Conservation (phyloP, 805 yeast genomes). For the Kluyveromyces starmeri region DNA sequence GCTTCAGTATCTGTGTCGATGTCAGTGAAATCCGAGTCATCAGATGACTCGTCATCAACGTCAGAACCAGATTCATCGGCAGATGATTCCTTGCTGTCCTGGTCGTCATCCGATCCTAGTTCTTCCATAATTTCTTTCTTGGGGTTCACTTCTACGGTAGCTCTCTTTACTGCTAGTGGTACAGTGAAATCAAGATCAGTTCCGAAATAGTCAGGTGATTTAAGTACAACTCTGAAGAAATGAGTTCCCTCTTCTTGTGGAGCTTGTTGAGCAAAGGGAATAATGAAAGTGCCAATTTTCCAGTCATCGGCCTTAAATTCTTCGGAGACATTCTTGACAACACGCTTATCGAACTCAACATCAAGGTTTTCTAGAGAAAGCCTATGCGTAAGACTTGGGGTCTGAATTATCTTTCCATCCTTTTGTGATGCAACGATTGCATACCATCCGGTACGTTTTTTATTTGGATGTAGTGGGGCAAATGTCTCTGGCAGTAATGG, state of each 20-base stretch:
- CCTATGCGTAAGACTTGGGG: conserved; percentile 34
- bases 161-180: conserved; percentile 57
- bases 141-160: conserved; percentile 31
- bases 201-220: conserved; percentile 74
- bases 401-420: conserved; percentile 72
- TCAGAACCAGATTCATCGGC: conserved; percentile 61
- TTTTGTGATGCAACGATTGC: conserved; percentile 63
- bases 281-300: conserved; percentile 61
- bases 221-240: conserved; percentile 62
- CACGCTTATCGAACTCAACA: conserved; percentile 25
- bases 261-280: conserved; percentile 65
- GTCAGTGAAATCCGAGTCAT: conserved; percentile 27
- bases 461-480: conserved; percentile 71
- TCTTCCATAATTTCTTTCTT: conserved; percentile 48
- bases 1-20: conserved; percentile 31
- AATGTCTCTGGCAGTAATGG: conserved; percentile 59
- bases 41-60: conserved; percentile 39
- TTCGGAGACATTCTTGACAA: conserved; percentile 24
- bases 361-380: conserved; percentile 23
- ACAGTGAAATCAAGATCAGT: conserved; percentile 67
- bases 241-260: conserved; percentile 62
- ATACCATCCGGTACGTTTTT: conserved; percentile 46
- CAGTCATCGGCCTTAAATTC: conserved; percentile 31
- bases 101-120: conserved; percentile 54
- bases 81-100: conserved; percentile 33